Conservation (phyloP, 768 basidiomycete species). For the Fistulinella prunicolor region DNA sequence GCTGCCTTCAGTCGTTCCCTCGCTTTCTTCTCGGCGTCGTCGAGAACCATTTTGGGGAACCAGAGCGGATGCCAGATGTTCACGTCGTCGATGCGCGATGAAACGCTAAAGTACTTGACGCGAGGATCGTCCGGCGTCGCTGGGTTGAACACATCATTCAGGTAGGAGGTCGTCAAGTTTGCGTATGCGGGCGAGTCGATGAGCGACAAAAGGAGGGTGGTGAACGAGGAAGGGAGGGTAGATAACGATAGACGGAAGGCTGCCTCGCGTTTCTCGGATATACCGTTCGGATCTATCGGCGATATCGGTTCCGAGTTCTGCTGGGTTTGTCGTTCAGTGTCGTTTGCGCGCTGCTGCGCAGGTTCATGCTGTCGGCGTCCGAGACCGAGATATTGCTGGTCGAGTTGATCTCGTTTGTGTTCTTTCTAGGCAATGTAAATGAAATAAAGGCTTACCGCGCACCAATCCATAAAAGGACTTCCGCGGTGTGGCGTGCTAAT, state of each 20-base stretch:
- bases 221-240: constrained; percentile 77
- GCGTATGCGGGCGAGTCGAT: constrained; percentile 97
- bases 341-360: constrained; percentile 1
- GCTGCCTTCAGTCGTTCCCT: constrained; percentile 42
- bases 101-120: constrained; percentile 92
- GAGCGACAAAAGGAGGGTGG: constrained; percentile 80
- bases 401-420: constrained; percentile 16
- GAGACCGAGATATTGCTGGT: constrained; percentile 86
- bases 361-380: constrained; percentile 52
- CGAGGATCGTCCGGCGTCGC: constrained; percentile 70
- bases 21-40: constrained; percentile 71
- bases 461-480: constrained; percentile 99
- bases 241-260: constrained; percentile 50
- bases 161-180: constrained; percentile 83
- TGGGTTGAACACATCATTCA: constrained; percentile 81
- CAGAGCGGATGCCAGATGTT: constrained; percentile 93
- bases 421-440: constrained; percentile 4
- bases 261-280: constrained; percentile 29
- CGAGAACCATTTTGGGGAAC: constrained; percentile 92
- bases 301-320: not conserved
- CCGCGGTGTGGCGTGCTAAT: constrained; percentile 94
- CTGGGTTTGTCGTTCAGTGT: not conserved
- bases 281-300: not conserved
- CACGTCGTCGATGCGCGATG: constrained; percentile 65
- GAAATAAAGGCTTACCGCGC: constrained; percentile 53